These are phyloP conservation scores for Boletales sp. DNA, from an alignment of 768 basidiomycete species.

Conservation along the genomic window DNA sequence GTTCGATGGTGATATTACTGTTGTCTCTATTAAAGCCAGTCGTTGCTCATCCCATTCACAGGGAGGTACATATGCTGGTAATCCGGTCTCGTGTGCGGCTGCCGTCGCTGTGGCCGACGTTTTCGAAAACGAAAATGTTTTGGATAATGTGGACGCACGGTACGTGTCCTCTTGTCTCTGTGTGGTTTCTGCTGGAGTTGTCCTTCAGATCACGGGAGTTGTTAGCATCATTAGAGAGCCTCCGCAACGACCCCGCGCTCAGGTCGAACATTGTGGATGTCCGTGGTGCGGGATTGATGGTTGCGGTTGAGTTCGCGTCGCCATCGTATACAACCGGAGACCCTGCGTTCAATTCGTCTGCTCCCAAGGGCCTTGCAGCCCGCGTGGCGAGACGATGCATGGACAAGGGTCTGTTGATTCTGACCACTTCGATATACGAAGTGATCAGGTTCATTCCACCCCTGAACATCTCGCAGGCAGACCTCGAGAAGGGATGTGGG, in stretches of 20 bases:
- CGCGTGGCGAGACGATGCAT: constrained; percentile 76
- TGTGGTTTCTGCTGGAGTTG: background rate
- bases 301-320: constrained; percentile 74
- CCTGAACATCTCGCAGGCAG: constrained; percentile 71
- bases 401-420: constrained; percentile 79
- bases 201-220: constrained; percentile 65
- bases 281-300: constrained; percentile 87
- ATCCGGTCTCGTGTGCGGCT: constrained; percentile 89
- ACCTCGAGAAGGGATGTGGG: constrained; percentile 63
- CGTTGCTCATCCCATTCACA: constrained; percentile 18
- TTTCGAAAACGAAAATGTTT: constrained; percentile 75
- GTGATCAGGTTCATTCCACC: constrained; percentile 92
- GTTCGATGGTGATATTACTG: constrained; percentile 59
- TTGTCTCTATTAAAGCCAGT: no score
- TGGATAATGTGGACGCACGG: constrained; percentile 76
- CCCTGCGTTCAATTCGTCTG: constrained; percentile 33
- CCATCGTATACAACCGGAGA: constrained; percentile 55
- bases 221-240: constrained; percentile 51
- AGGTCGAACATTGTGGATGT: constrained; percentile 72
- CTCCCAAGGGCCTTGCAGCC: constrained; percentile 55
- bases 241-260: constrained; percentile 54
- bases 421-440: constrained; percentile 89
- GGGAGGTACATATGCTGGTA: constrained; percentile 92
- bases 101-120: constrained; percentile 77
- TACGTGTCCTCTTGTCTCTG: constrained; percentile 26